Conservation (phyloP, 2,329 filamentous ascomycete genomes). For the Fusarium illudens region DNA sequence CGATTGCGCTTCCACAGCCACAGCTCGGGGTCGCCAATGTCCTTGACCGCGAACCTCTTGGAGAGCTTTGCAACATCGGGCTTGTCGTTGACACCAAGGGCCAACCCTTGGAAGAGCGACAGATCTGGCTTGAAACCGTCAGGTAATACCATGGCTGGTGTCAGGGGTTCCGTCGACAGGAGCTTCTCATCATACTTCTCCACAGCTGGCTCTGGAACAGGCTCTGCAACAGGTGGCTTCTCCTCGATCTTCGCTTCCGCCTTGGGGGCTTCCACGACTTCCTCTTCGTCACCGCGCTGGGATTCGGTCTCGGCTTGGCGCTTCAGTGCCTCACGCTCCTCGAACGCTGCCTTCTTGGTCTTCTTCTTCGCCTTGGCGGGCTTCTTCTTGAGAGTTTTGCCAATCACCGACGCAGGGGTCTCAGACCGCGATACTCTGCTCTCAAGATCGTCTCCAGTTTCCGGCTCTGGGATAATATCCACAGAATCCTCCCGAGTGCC, state of each 20-base stretch:
- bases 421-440: slow-evolving; percentile 56
- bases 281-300: slow-evolving; percentile 54
- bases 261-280: slow-evolving; percentile 28
- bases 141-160: slow-evolving; percentile 56
- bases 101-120: slow-evolving; percentile 54
- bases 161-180: slow-evolving; percentile 59
- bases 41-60: slow-evolving; percentile 55
- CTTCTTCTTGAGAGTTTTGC: slow-evolving; percentile 66
- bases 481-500: slow-evolving; percentile 58
- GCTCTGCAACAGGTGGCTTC: slow-evolving; percentile 42
- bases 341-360: slow-evolving; percentile 78
- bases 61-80: slow-evolving; percentile 60
- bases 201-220: slow-evolving; percentile 55
- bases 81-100: slow-evolving; percentile 54
- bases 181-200: slow-evolving; percentile 58
- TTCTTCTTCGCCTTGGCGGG: slow-evolving; percentile 72
- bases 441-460: slow-evolving; percentile 53
- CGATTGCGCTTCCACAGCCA: slow-evolving; percentile 67
- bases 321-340: slow-evolving; percentile 71
- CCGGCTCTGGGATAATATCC: slow-evolving; percentile 60
- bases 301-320: slow-evolving; percentile 60
- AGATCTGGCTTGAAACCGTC: slow-evolving; percentile 57
- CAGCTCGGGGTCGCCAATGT: slow-evolving; percentile 60
- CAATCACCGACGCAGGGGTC: slow-evolving; percentile 52
- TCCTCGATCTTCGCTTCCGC: slow-evolving; percentile 23